These are phyloP conservation scores for Coffea humblotiana DNA, from an alignment of 305 asterid genomes.

Conservation along the genomic window DNA sequence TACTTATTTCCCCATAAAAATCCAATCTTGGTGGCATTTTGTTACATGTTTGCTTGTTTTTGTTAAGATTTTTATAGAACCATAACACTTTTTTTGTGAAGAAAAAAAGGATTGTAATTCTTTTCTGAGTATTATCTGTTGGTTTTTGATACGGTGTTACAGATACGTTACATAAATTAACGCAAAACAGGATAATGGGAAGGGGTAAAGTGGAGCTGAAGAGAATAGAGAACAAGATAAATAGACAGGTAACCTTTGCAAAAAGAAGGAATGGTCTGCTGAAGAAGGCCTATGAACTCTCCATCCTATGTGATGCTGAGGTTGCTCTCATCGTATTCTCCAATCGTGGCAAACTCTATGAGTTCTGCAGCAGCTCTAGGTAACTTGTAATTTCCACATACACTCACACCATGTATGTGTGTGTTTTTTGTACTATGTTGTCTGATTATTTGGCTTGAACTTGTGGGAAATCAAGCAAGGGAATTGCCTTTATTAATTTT, in stretches of 20 bases:
- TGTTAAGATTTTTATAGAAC: neutral
- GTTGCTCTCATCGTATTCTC: conserved; percentile 39
- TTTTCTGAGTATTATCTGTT: neutral
- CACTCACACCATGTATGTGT: neutral
- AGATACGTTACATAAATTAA: neutral
- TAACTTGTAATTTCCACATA: neutral
- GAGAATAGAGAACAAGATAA: conserved; percentile 39
- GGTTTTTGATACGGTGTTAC: neutral
- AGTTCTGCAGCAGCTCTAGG: conserved; percentile 35
- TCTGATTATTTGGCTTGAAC: neutral
- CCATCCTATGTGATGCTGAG: conserved; percentile 35
- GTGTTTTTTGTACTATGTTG: no score
- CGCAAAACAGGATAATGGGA: conserved; percentile 35
- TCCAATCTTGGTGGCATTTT: conserved; percentile 24
- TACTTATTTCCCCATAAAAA: conserved; percentile 15
- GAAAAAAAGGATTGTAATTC: neutral
- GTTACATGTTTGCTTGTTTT: conserved; percentile 1
- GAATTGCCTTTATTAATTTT: neutral
- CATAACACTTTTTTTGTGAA: neutral
- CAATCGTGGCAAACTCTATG: conserved; percentile 32
- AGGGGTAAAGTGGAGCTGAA: conserved; percentile 41
- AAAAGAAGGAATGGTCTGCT: conserved; percentile 34
- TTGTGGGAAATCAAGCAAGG: neutral
- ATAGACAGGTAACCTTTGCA: conserved; percentile 35
- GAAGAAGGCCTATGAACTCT: conserved; percentile 33